phyloP scores from a whole-genome alignment of 2,329 filamentous ascomycete genomes.

The Cytospora mali region DNA sequence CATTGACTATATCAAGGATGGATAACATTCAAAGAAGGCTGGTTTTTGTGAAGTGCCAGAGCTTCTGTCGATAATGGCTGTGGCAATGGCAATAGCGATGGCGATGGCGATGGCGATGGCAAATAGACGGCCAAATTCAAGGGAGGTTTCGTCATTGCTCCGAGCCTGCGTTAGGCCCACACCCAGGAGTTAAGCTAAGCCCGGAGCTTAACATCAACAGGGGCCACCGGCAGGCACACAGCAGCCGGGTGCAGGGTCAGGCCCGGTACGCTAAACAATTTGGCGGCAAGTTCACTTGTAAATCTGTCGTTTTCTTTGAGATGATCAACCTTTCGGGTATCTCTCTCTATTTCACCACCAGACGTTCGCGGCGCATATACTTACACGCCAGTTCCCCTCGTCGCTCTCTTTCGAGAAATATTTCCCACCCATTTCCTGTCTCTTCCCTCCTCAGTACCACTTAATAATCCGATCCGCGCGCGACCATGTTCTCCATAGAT shows the following conservation, averaged over 20 bases:
- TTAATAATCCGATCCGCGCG: neutral
- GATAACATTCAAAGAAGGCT: neutral
- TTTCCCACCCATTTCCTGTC: neutral
- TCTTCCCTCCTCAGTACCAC: neutral
- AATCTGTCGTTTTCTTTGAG: conserved; percentile 23
- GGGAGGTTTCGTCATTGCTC: conserved; percentile 25
- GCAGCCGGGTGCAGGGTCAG: conserved; percentile 3
- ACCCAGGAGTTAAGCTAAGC: conserved; percentile 16
- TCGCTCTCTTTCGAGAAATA: conserved; percentile 3
- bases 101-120: too few species aligned
- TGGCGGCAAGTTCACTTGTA: conserved; percentile 15
- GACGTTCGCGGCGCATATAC: conserved; percentile 8
- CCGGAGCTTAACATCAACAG: neutral
- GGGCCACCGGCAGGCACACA: conserved; percentile 13
- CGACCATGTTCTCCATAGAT: conserved; percentile 61
- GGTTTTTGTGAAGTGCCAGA: neutral
- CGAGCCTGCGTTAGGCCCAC: conserved; percentile 26
- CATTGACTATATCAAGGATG: neutral
- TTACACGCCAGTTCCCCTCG: neutral
- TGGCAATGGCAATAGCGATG: conserved; percentile 2
- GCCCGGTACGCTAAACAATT: neutral
- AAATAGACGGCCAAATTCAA: conserved; percentile 3
- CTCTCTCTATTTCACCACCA: neutral
- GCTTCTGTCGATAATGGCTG: neutral
- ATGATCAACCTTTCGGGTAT: neutral